Evolutionary conservation across 306 rosid species (phyloP), one percentile per base, ranked within the genome.

Genomic region (Castanea crenata): DNA sequence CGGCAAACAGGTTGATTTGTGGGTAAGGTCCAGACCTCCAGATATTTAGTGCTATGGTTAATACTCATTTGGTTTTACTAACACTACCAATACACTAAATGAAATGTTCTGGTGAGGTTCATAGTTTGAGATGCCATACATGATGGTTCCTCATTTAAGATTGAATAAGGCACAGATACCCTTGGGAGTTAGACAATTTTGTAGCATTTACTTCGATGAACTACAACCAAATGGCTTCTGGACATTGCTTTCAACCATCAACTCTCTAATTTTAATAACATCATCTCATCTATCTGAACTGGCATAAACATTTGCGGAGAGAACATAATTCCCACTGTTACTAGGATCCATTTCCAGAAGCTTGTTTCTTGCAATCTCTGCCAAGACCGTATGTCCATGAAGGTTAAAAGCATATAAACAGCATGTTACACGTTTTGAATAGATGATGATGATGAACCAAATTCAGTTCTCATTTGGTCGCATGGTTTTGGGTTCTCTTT

Each of bases 281-380:
- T 90, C 97, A 65, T 92, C 95, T 97, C 97, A 94, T 89, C 97
- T 94, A 34, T 90, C 81, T 23, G 87, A 85, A 29, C 87, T 87
- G 0, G 95, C 95, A 41, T 92, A 94, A 71, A 89, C 83, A 77
- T 85, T 86, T 67, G 97, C 85, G 15, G 91, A 91, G 34, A 94
- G 95, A 76, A 92, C 83, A 71, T 88, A 94, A 79, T 90, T 90
- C 74, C 94, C 91, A 54, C 92, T 90, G 29, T 92, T 87, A 54
- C 83, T 75, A 76, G 97, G 97, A 84, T 92, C 95, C 83, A 86
- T 61, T 79, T 91, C 89, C 65, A 94, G 87, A 82, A 92, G 97
- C 89, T 90, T 92, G n/a, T 83, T 84, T 34, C 85, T 73, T 75
- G 91, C 93, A 81, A 88, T 76, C 83, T 94, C 99, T 76, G 95